Evolutionary conservation across 352 stramenopile species (phyloP), one percentile per base, ranked within the genome.

Genomic region (Globisporangium splendens): DNA sequence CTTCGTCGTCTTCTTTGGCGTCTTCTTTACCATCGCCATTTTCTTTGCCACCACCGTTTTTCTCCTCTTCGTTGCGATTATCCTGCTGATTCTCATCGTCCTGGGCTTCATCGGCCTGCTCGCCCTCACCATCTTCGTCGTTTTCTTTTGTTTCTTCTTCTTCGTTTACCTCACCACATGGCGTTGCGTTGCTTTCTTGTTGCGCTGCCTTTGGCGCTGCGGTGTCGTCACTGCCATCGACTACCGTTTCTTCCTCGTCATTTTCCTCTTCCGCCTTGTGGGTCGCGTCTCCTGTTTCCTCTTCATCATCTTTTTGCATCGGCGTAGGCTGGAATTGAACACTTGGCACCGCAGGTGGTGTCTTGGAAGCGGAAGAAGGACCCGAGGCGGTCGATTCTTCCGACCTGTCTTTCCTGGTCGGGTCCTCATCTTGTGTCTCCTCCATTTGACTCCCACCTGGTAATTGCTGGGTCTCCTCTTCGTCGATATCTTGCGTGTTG

Each of bases 311-410:
- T 44, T 43, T 18, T 14, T 44, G 21, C 11, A 24, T 33, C 17
- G 31, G 41, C 5, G 39, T 54, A 8, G 43, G 18, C 15, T 35
- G n/a, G 15, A 33, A 14, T 18, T 41, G 58, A 8, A 59, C n/a
- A 44, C 39, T 44, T 20, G 50, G 50, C 35, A 54, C 52, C 0
- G 67, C 51, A 28, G 63, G 63, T 2, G 67, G 63, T 0, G 60
- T 72, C 50, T 69, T 74, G 1, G 66, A 74, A 3, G 55, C 43
- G 7, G 52, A 59, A 7, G 63, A 69, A 24, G 42, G 48, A 4
- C 50, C 62, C 17, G 67, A 74, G 12, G 63, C 28, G 18, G 43
- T 43, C 0, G 60, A 72, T 14, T 67, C 61, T 18, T 68, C 50
- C 12, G 68, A 67, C 8, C 64, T 63, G 14, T 65, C 53, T 0